Evolutionary conservation across 352 stramenopile genomes (phyloP), one percentile per base, ranked within the genome.

Genomic region (Aphanomyces cochlioides): DNA sequence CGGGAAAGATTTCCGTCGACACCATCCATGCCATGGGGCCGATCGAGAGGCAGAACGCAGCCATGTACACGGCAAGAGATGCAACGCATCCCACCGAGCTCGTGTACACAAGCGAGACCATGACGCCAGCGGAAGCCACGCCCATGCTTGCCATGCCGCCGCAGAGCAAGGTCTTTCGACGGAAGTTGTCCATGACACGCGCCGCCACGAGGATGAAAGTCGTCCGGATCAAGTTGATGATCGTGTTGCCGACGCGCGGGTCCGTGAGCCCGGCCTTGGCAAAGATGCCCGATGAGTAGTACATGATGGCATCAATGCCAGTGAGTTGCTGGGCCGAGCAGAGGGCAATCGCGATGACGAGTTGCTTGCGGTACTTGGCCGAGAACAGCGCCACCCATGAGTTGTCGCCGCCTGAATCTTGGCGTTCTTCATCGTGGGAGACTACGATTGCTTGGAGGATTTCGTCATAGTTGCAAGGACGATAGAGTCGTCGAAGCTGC

Each of bases 271-370:
- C 83, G 5, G 84, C 84, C 37, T 82, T 67, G 34, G 77, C 82
- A 59, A 90, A 91, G n/a, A 90, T 74, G 8, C 69, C 72, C 17
- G 80, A 87, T 21, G 84, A 90, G 70, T 91, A 91, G 63, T 87
- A 83, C 69, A 89, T 90, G 10, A 90, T 80, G 40, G 79, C 84
- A 59, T 87, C 89, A 74, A 91, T 78, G 37, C 81, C 83, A 2
- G 80, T 84, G 47, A 90, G 77, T 58, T 89, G 83, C 60, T 87
- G 78, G 0, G 78, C 67, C 12, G 72, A 69, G 6, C 77, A 76
- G 38, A 89, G 69, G 4, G 72, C 79, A 48, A 87, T 80, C 0
- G 80, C 82, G 15, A 83, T 74, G 4, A 89, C 60, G 3, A 87
- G 63, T 59, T 89, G 81, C 5, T 75, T 73, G 3, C 67, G 67